These are phyloP conservation scores for Arachis stenosperma DNA, from an alignment of 306 rosid genomes.

Conservation along the genomic window DNA sequence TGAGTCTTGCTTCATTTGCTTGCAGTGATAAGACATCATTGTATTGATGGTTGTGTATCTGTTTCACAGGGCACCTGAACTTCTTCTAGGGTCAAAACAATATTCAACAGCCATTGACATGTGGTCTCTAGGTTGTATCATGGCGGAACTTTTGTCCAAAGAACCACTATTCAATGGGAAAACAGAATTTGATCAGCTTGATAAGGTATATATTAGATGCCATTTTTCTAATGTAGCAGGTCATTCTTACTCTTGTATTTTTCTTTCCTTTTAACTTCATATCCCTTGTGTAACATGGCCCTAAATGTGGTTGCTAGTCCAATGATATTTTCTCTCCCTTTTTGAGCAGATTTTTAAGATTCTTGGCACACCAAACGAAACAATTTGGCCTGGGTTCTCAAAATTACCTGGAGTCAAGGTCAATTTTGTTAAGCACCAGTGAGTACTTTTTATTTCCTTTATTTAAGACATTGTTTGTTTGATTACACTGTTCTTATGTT, in stretches of 20 bases:
- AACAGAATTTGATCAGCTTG: slow-evolving; percentile 96
- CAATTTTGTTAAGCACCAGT: slow-evolving; percentile 99
- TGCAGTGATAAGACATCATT: slow-evolving; percentile 33
- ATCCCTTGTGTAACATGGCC: background rate
- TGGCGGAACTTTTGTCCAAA: slow-evolving; percentile 95
- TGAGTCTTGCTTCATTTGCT: slow-evolving; percentile 18
- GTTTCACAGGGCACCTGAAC: slow-evolving; percentile 91
- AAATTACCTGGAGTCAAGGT: slow-evolving; percentile 97
- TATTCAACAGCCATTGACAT: slow-evolving; percentile 95
- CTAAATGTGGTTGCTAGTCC: slow-evolving; percentile 17
- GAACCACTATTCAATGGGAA: slow-evolving; percentile 93
- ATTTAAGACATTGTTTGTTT: slow-evolving; percentile 34
- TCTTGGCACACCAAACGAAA: slow-evolving; percentile 98
- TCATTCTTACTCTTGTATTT: background rate
- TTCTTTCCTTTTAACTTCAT: slow-evolving; percentile 9
- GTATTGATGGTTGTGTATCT: slow-evolving; percentile 38
- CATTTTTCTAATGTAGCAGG: slow-evolving; percentile 8
- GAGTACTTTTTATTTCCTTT: slow-evolving; percentile 57
- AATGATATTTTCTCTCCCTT: slow-evolving; percentile 16
- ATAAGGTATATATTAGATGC: slow-evolving; percentile 62
- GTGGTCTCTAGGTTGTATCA: slow-evolving; percentile 99
- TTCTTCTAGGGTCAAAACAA: slow-evolving; percentile 81
- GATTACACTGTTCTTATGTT: slow-evolving; percentile 64
- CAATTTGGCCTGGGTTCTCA: slow-evolving; percentile 95
- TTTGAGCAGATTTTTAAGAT: slow-evolving; percentile 71